These are phyloP conservation scores for Colletotrichum cuscutae DNA, from an alignment of 2,329 filamentous ascomycete species.

Conservation along the genomic window DNA sequence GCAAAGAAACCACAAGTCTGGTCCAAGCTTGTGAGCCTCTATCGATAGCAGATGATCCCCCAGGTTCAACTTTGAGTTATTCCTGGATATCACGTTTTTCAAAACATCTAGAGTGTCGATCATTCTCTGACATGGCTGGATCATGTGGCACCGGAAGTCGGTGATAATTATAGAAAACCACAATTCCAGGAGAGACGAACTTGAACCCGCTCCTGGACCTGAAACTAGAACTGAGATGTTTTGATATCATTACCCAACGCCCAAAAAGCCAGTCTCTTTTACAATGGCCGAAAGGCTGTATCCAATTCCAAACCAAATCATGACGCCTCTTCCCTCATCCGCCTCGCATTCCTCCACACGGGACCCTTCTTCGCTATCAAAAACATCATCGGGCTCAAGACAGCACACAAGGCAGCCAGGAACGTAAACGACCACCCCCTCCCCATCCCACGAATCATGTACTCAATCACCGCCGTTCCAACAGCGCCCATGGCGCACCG, in stretches of 20 bases:
- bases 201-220: not conserved
- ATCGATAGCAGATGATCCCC: not conserved
- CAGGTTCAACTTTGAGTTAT: not conserved
- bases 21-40: not conserved
- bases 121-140: not conserved
- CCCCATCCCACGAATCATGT: conserved; percentile 67
- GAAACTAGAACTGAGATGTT: not conserved
- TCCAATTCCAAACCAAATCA: not conserved
- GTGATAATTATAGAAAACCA: not conserved
- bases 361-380: conserved; percentile 60
- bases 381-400: conserved; percentile 59
- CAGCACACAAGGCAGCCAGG: conserved; percentile 60
- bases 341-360: conserved; percentile 61
- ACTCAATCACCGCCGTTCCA: conserved; percentile 67
- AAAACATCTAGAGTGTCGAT: not conserved
- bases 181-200: not conserved
- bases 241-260: not conserved
- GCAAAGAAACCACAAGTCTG: not conserved
- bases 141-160: not conserved
- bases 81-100: not conserved
- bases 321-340: conserved; percentile 42
- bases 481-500: conserved; percentile 70
- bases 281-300: not conserved
- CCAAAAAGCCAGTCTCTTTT: not conserved
- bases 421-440: conserved; percentile 72